phyloP scores from a whole-genome alignment of 306 rosid genomes.

The Hippophae rhamnoides region DNA sequence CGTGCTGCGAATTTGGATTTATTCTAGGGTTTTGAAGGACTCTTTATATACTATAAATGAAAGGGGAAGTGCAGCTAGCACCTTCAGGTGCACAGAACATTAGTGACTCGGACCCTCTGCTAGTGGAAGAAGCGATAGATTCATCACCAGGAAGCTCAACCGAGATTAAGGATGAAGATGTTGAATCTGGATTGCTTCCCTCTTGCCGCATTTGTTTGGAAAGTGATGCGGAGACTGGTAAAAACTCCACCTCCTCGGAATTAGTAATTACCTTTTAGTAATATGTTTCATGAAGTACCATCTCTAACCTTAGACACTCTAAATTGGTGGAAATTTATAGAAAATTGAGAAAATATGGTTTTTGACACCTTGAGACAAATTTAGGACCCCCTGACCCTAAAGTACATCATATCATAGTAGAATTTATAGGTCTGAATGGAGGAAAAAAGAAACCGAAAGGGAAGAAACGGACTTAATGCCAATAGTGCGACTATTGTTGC shows the following conservation, averaged over 20 bases:
- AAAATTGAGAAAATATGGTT: too few species aligned
- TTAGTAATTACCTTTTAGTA: not conserved
- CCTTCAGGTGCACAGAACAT: constrained; percentile 42
- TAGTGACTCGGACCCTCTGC: constrained; percentile 81
- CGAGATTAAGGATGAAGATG: constrained; percentile 67
- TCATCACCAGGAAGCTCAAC: constrained; percentile 45
- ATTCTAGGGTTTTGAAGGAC: constrained; percentile 31
- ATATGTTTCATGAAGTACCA: too few species aligned
- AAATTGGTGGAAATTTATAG: too few species aligned
- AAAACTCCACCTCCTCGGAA: not conserved
- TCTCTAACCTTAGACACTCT: too few species aligned
- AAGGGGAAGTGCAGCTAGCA: constrained; percentile 81
- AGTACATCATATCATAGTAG: too few species aligned
- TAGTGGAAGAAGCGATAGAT: constrained; percentile 37
- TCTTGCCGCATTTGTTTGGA: constrained; percentile 96
- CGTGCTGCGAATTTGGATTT: constrained; percentile 9
- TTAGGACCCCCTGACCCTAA: too few species aligned
- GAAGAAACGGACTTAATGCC: too few species aligned
- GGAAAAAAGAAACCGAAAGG: too few species aligned
- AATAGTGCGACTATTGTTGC: too few species aligned
- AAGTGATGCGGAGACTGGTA: constrained; percentile 83
- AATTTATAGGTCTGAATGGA: too few species aligned
- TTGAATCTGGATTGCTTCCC: constrained; percentile 68
- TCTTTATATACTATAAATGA: constrained; percentile 35
- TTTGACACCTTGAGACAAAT: too few species aligned